Conservation (phyloP, 176 grass and related monocot genomes). For the Otatea glauca region DNA sequence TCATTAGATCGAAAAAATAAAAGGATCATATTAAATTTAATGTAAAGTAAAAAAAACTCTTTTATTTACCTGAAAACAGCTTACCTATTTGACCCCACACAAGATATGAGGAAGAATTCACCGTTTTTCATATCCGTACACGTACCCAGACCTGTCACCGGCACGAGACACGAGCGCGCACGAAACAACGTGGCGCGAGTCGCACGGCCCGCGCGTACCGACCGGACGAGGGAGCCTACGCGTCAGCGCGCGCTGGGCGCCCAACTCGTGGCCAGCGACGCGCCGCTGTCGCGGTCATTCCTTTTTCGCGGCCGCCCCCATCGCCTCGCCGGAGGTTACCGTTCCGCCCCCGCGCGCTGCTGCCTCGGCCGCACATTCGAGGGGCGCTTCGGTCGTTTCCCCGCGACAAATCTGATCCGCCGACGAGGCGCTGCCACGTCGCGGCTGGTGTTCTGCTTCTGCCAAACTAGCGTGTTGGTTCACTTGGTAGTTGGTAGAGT, state of each 20-base stretch:
- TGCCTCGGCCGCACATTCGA: not conserved
- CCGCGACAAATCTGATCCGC: conserved; percentile 1
- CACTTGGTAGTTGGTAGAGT: too few relatives aligned
- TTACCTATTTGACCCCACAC: too few relatives aligned
- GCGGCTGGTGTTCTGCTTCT: not conserved
- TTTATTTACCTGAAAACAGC: too few relatives aligned
- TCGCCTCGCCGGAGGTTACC: not conserved
- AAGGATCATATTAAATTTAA: too few relatives aligned
- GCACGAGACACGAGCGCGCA: not conserved
- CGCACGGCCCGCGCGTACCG: not conserved
- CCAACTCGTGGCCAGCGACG: conserved; percentile 32
- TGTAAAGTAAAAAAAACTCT: too few relatives aligned
- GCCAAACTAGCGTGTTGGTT: not conserved
- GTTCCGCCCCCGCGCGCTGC: not conserved
- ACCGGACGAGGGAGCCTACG: not conserved
- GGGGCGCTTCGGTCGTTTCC: not conserved
- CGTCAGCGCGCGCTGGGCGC: not conserved
- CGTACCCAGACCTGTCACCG: not conserved
- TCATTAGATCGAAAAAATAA: too few relatives aligned
- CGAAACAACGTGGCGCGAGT: not conserved
- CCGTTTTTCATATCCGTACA: too few relatives aligned
- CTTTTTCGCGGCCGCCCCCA: not conserved
- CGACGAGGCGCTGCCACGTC: conserved; percentile 31
- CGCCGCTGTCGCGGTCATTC: conserved; percentile 19
- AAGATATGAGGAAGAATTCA: too few relatives aligned